phyloP scores from a whole-genome alignment of 768 basidiomycete genomes.

The Termitomyces sp. region DNA sequence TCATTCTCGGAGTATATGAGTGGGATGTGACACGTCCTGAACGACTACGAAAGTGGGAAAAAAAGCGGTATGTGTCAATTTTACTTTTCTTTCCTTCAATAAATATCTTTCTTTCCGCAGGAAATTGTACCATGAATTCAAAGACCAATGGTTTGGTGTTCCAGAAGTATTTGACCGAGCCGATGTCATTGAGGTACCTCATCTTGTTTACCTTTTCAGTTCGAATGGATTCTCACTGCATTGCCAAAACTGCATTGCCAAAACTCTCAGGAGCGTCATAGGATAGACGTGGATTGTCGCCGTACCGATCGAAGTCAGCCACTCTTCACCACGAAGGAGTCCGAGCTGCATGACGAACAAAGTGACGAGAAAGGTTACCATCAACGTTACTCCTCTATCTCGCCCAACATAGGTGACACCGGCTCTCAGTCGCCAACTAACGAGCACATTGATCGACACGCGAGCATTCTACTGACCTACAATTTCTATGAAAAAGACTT shows the following conservation, averaged over 20 bases:
- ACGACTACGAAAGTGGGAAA: conserved; percentile 54
- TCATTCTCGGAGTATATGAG: conserved; percentile 74
- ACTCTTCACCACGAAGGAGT: conserved; percentile 57
- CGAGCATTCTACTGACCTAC: conserved; percentile 83
- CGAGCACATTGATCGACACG: conserved; percentile 87
- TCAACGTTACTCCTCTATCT: conserved; percentile 64
- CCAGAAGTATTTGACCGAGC: conserved; percentile 76
- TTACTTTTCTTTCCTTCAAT: not conserved
- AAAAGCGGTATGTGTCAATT: conserved; percentile 42
- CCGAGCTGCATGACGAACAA: conserved; percentile 23
- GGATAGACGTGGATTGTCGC: conserved; percentile 95
- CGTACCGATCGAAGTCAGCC: conserved; percentile 94
- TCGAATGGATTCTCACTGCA: not conserved
- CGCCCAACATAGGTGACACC: conserved; percentile 64
- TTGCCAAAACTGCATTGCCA: not conserved
- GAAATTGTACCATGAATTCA: conserved; percentile 62
- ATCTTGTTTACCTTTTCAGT: not conserved
- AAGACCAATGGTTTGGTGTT: conserved; percentile 78
- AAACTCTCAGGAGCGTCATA: conserved; percentile 65
- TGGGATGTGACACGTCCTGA: conserved; percentile 71
- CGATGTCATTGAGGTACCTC: conserved; percentile 71
- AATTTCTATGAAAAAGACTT: conserved; percentile 86
- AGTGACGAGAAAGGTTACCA: conserved; percentile 53
- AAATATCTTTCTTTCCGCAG: conserved; percentile 27
- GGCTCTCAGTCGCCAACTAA: conserved; percentile 88